Conservation (phyloP, 2,329 filamentous ascomycete genomes). For the Endocalyx cinctus region DNA sequence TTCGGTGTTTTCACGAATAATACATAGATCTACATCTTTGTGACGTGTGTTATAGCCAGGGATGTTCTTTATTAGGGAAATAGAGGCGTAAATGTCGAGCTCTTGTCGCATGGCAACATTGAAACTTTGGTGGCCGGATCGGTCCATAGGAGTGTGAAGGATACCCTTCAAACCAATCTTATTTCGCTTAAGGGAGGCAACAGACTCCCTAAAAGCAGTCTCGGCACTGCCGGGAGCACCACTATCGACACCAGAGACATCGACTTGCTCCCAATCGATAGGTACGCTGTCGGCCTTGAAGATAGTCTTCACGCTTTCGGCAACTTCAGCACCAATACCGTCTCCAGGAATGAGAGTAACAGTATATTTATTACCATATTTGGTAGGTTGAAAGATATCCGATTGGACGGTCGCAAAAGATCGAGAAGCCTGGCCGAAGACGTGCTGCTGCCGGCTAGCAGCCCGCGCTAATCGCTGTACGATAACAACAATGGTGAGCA, state of each 20-base stretch:
- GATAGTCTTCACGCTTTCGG: slow-evolving; percentile 96
- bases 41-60: slow-evolving; percentile 97
- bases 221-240: slow-evolving; percentile 79
- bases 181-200: slow-evolving; percentile 94
- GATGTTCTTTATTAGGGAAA: slow-evolving; percentile 99
- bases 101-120: slow-evolving; percentile 99
- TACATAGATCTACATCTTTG: slow-evolving; percentile 95
- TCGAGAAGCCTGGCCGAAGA: slow-evolving; percentile 39
- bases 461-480: slow-evolving; percentile 48
- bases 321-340: slow-evolving; percentile 96
- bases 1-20: slow-evolving; percentile 99
- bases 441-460: slow-evolving; percentile 41
- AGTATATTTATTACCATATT: slow-evolving; percentile 99
- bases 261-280: slow-evolving; percentile 97
- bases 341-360: slow-evolving; percentile 98
- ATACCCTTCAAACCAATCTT: slow-evolving; percentile 99
- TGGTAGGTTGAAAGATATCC: slow-evolving; percentile 98
- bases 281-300: slow-evolving; percentile 99
- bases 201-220: slow-evolving; percentile 91
- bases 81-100: slow-evolving; percentile 98
- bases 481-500: slow-evolving; percentile 20
- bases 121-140: slow-evolving; percentile 98
- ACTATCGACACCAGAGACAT: slow-evolving; percentile 85
- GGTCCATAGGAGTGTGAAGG: slow-evolving; percentile 92
- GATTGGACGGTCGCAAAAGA: slow-evolving; percentile 78